These are phyloP conservation scores for Parascedosporium putredinis DNA, from an alignment of 2,329 filamentous ascomycete genomes.

Conservation along the genomic window DNA sequence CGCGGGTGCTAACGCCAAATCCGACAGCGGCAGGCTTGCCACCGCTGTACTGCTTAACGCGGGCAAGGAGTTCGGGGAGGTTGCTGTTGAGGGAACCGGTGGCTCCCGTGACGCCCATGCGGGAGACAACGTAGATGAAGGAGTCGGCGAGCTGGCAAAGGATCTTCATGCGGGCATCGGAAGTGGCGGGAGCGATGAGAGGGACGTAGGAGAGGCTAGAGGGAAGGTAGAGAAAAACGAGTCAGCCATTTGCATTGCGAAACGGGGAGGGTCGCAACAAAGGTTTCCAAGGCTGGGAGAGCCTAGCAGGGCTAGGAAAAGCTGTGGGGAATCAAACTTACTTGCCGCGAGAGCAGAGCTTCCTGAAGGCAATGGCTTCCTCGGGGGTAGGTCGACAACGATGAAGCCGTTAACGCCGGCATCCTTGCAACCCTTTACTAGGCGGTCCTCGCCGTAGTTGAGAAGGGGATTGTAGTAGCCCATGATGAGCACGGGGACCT, in stretches of 20 bases:
- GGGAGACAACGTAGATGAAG: slow-evolving; percentile 96
- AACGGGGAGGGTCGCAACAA: too few relatives aligned
- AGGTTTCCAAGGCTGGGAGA: too few relatives aligned
- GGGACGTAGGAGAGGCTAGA: slow-evolving; percentile 81
- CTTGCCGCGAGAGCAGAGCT: slow-evolving; percentile 68
- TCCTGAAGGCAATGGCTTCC: slow-evolving; percentile 86
- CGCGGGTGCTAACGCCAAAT: slow-evolving; percentile 90
- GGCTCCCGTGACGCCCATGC: slow-evolving; percentile 93
- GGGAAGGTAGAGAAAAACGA: too few relatives aligned
- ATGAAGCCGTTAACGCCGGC: slow-evolving; percentile 94
- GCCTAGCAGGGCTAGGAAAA: too few relatives aligned
- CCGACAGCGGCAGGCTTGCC: slow-evolving; percentile 86
- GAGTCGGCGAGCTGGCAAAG: slow-evolving; percentile 95
- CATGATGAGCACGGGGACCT: slow-evolving; percentile 83
- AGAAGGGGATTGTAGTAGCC: slow-evolving; percentile 97
- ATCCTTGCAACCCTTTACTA: slow-evolving; percentile 73
- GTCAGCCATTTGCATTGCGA: too few relatives aligned
- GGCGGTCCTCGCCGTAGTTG: slow-evolving; percentile 83
- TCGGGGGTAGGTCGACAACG: slow-evolving; percentile 92
- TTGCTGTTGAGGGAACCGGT: slow-evolving; percentile 71
- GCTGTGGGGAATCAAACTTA: slow-evolving; percentile 26
- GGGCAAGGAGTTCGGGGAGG: slow-evolving; percentile 68
- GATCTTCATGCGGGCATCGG: slow-evolving; percentile 85
- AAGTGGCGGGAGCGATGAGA: slow-evolving; percentile 90
- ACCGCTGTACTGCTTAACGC: slow-evolving; percentile 86